phyloP scores from a whole-genome alignment of 768 basidiomycete species.

The Coprinellus micaceus region DNA sequence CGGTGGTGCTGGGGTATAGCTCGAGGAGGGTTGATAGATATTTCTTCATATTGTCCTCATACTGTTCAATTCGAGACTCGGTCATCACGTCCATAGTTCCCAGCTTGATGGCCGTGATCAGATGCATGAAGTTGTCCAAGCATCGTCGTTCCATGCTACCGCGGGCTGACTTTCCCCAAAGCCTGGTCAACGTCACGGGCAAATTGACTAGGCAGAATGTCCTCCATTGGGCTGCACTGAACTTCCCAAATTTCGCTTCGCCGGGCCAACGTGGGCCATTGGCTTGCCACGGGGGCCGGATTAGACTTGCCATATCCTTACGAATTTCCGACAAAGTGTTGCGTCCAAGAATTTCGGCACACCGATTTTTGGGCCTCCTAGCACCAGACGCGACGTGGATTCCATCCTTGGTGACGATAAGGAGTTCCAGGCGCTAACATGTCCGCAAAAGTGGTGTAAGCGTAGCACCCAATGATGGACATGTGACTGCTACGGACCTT shows the following conservation, averaged over 20 bases:
- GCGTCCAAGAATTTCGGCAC: not conserved
- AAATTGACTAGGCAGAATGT: constrained; percentile 21
- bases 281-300: constrained; percentile 18
- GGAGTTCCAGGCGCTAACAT: not conserved
- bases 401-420: not conserved
- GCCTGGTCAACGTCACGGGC: constrained; percentile 30
- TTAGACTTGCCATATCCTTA: constrained; percentile 13
- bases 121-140: constrained; percentile 31
- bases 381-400: not conserved
- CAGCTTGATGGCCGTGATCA: constrained; percentile 31
- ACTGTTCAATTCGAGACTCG: constrained; percentile 17
- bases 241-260: constrained; percentile 19
- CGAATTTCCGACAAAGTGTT: constrained; percentile 9
- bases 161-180: constrained; percentile 26
- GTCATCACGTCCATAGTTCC: constrained; percentile 23
- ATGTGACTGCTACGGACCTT: not conserved
- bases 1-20: constrained; percentile 26
- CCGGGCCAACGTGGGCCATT: constrained; percentile 13
- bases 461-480: not conserved
- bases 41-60: constrained; percentile 23
- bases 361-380: not conserved
- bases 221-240: constrained; percentile 35
- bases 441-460: not conserved
- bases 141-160: constrained; percentile 14
- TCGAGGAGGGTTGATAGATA: constrained; percentile 29